Evolutionary conservation across 345 rosid species (phyloP).

Genomic region (Pseudoturritis turrita): DNA sequence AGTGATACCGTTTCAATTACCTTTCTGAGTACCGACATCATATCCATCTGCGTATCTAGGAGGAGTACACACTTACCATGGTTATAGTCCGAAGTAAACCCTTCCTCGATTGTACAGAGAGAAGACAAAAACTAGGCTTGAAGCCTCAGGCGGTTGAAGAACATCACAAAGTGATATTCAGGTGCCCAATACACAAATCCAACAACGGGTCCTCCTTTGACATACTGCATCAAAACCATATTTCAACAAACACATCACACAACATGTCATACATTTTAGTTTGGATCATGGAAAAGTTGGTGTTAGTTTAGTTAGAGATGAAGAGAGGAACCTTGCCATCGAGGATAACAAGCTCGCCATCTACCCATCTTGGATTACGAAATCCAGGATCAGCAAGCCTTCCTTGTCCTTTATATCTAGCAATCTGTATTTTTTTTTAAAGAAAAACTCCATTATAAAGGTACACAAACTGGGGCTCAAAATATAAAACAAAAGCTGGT

Average conservation of each 20-base stretch:
- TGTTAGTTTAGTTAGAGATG: constrained; percentile 3
- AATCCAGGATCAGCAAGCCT: constrained; percentile 92
- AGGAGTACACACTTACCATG: constrained; percentile 2
- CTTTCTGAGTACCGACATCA: not conserved
- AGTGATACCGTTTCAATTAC: not conserved
- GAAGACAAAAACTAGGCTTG: constrained; percentile 42
- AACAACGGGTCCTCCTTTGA: constrained; percentile 91
- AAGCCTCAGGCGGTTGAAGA: constrained; percentile 82
- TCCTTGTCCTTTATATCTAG: constrained; percentile 94
- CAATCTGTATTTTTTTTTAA: constrained; percentile 46
- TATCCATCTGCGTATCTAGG: not conserved
- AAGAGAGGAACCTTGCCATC: constrained; percentile 76
- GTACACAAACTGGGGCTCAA: constrained; percentile 2
- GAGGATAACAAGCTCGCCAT: constrained; percentile 92
- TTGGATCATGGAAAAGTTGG: not conserved
- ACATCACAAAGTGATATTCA: constrained; percentile 89
- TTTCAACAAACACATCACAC: not conserved
- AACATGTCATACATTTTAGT: not conserved
- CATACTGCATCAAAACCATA: constrained; percentile 47
- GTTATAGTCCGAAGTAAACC: not conserved
- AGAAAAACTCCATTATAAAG: constrained; percentile 7
- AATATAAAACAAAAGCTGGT: not conserved
- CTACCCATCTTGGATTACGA: constrained; percentile 91
- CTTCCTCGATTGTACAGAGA: constrained; percentile 27
- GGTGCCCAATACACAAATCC: constrained; percentile 98